Evolutionary conservation across 1,139 yeast genomes (phyloP).

Genomic region (Yamadazyma triangularis): DNA sequence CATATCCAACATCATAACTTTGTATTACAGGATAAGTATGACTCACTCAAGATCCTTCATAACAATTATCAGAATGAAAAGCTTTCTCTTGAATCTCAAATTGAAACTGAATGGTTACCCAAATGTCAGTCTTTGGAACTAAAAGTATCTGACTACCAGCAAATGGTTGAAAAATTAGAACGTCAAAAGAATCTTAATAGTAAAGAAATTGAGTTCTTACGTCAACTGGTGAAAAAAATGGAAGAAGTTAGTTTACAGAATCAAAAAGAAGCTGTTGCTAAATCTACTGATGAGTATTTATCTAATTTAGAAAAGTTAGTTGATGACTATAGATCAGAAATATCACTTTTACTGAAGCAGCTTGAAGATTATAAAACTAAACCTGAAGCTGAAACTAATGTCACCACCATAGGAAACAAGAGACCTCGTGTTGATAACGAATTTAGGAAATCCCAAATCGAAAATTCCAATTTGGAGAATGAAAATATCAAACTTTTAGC

Average conservation of each 20-base stretch:
- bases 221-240: constrained; percentile 38
- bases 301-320: constrained; percentile 47
- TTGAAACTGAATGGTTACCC: constrained; percentile 12
- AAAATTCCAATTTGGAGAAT: constrained; percentile 30
- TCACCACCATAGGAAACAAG: constrained; percentile 19
- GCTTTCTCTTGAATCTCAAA: constrained; percentile 8
- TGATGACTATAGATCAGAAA: constrained; percentile 54
- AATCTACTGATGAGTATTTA: constrained; percentile 31
- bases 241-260: constrained; percentile 23
- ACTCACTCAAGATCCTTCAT: constrained; percentile 21
- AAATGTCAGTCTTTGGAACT: constrained; percentile 11
- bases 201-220: constrained; percentile 59
- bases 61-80: constrained; percentile 3
- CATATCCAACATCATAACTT: constrained; percentile 34
- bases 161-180: constrained; percentile 40
- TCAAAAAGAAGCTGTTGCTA: constrained; percentile 17
- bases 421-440: constrained; percentile 22
- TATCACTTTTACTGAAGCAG: constrained; percentile 37
- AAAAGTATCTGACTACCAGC: constrained; percentile 24
- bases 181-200: constrained; percentile 50
- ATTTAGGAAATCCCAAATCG: constrained; percentile 19
- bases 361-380: constrained; percentile 5
- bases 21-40: constrained; percentile 33
- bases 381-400: constrained; percentile 18
- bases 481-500: constrained; percentile 40